Evolutionary conservation across 805 yeast species (phyloP), one percentile per base, ranked within the genome.

Genomic region (Candida cerambycidarum): DNA sequence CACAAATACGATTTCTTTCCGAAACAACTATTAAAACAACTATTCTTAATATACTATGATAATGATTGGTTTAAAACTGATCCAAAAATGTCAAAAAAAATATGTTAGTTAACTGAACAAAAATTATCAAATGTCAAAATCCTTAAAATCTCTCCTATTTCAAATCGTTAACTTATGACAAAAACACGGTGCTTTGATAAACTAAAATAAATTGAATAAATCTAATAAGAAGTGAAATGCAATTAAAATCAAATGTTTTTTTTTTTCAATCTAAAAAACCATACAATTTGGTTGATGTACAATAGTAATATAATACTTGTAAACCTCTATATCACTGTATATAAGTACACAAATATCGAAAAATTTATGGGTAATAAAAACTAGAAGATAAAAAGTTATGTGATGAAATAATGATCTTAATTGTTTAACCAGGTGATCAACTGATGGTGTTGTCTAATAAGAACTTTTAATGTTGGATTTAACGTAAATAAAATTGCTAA

Each of bases 401-500:
- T 25, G 11, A 25, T 12, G 29, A 32, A 32, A 12, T 18, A 31
- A 31, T 21, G 5, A 11, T 31, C 4, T 10, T 15, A 9, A 33
- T 19, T 15, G 29, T 21, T 14, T 25, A 9, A 25, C 13, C 29
- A 9, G 11, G 29, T 11, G 5, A 7, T 11, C 11, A 25, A 25
- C 29, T 12, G 29, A 11, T 25, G 11, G 25, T 25, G n/a, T 25
- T 5, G 4, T 25, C 5, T 4, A n/a, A 12, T 7, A 25, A 25
- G 5, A 9, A 25, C 29, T 6, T 4, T 11, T 25, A 25, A 25
- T 11, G 5, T 7, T 25, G 29, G 29, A 12, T 13, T 15, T 24
- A 24, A 34, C 21, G 30, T 34, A 34, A 18, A 32, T 32, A 18
- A 32, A 32, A 17, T 32, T 32, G 35, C 35, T 32, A 32, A 32